A percentile compares a stretch with the other conserved stretches of the same genome.
Conservation (phyloP, 345 rosid genomes). For the Camelina laxa region DNA sequence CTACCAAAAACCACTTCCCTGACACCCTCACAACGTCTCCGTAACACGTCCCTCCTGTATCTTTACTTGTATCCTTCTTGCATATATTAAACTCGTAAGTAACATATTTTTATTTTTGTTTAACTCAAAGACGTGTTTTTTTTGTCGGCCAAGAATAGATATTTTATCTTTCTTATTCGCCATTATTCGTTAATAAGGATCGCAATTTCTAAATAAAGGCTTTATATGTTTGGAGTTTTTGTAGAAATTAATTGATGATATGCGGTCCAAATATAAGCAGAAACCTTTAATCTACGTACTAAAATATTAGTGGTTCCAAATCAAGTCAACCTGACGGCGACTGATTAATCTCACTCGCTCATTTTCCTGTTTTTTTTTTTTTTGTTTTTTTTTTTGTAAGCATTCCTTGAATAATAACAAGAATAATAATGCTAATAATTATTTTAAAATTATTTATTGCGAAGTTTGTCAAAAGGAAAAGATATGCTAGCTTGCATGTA, state of each 20-base stretch:
- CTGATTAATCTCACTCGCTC: slow-evolving; percentile 14
- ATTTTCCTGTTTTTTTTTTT: not conserved
- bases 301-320: slow-evolving; percentile 14
- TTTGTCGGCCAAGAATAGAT: slow-evolving; percentile 12
- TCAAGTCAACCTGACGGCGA: slow-evolving; percentile 7
- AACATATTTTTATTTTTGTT: not conserved
- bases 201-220: not conserved
- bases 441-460: not conserved
- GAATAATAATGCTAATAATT: too few relatives aligned
- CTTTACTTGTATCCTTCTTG: not conserved
- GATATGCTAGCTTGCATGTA: not conserved
- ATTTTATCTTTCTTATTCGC: not conserved
- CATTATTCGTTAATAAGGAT: too few relatives aligned
- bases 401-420: not conserved
- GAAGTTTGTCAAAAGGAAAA: not conserved
- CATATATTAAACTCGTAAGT: not conserved
- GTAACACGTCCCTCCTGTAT: not conserved
- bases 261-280: not conserved
- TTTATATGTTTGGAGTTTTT: not conserved
- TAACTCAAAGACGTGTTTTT: slow-evolving; percentile 10
- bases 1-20: too few relatives aligned
- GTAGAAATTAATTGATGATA: not conserved
- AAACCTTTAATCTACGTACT: not conserved
- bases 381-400: not conserved
- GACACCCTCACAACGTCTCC: too few relatives aligned